Evolutionary conservation across 495 filamentous ascomycete genomes (phyloP), one percentile per base, ranked within the genome.

Genomic region (Hypoxylon subgilvum): DNA sequence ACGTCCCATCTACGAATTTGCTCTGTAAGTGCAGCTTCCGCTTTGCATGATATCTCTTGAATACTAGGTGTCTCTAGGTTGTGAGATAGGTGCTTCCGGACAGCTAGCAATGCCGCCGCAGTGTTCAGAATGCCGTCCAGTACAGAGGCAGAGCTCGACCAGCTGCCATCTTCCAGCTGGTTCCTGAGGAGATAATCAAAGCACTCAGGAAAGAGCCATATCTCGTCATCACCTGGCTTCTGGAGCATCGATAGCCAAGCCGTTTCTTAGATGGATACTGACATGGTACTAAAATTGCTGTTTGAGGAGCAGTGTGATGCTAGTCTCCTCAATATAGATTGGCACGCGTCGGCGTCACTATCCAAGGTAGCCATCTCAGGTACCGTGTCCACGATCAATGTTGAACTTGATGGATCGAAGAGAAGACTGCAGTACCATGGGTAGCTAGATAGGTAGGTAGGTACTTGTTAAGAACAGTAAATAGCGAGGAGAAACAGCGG

Each of bases 211-310:
- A 76, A 77, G 0, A 73, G 51, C 69, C 69, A 77, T 2, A 25
- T 28, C 4, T 38, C 18, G 8, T 41, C 53, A 4, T 66, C 48
- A 7, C 34, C 49, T 3, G 48, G 19, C 45, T 74, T 74, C 10
- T 28, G 31, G 9, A 80, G 41, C 72, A 81, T 73, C 1, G 78
- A 70, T 0, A 79, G 44, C 78, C 76, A 81, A 3, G 77, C 76
- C 4, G 78, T 78, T 39, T 79, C 76, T 52, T 81, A 80, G 27
- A 76, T 52, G 3, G 69, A 65, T 16, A 59, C 30, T 3, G 65
- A 66, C 55, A 78, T 66, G 23, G 23, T 4, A 4, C 23, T 8
- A 8, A 27, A 27, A 8, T 27, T 27, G 23, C 23, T 8, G 23
- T 27, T 27, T 27, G 23, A 27, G 23, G 23, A 27, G 23, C 23